phyloP scores from a whole-genome alignment of 306 rosid genomes.

The Begonia peltatifolia region DNA sequence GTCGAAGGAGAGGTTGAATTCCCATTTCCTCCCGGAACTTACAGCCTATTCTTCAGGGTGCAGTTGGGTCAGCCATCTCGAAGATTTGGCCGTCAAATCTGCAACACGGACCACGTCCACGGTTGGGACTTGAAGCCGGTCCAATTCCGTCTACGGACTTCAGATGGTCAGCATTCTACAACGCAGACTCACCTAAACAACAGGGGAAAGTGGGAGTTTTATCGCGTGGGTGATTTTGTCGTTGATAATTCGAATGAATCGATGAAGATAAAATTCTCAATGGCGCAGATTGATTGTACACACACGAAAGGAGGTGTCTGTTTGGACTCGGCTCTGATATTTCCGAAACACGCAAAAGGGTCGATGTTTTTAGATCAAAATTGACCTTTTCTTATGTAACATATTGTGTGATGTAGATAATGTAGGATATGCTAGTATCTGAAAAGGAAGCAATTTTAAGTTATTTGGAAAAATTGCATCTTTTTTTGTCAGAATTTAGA shows the following conservation, averaged over 20 bases:
- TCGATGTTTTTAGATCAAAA: slow-evolving; percentile 31
- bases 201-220: slow-evolving; percentile 60
- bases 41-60: slow-evolving; percentile 65
- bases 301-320: slow-evolving; percentile 96
- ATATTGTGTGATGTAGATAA: too few relatives aligned
- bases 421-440: too few relatives aligned
- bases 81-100: slow-evolving; percentile 61
- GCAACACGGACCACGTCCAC: slow-evolving; percentile 66
- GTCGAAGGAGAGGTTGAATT: slow-evolving; percentile 89
- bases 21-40: slow-evolving; percentile 78
- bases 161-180: slow-evolving; percentile 59
- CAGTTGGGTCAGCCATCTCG: slow-evolving; percentile 53
- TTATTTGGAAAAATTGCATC: too few relatives aligned
- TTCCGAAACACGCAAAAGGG: slow-evolving; percentile 49
- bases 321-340: slow-evolving; percentile 65
- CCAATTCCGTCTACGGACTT: slow-evolving; percentile 72
- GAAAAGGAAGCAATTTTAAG: too few relatives aligned
- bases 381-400: slow-evolving; percentile 10
- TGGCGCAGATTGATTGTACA: slow-evolving; percentile 98
- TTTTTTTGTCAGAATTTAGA: too few relatives aligned
- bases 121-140: slow-evolving; percentile 94
- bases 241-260: slow-evolving; percentile 41
- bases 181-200: slow-evolving; percentile 50
- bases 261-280: slow-evolving; percentile 60
- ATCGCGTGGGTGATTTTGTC: slow-evolving; percentile 68